Conservation (phyloP, 345 rosid genomes). For the Eucalyptus sideroxylon region DNA sequence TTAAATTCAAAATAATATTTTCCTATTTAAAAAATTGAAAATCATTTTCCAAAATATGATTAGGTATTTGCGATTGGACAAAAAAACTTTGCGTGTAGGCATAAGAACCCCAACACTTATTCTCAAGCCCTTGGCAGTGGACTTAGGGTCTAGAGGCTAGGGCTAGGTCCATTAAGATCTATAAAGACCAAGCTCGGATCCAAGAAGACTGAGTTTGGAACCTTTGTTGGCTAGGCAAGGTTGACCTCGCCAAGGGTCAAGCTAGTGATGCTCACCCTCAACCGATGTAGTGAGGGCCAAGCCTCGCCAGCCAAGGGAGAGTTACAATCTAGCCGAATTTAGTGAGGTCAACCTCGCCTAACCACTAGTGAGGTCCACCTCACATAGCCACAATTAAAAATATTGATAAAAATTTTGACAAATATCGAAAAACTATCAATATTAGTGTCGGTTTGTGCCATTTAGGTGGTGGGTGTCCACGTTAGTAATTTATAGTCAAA, state of each 20-base stretch:
- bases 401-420: too few species aligned
- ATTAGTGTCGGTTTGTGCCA: rapidly evolving
- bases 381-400: not conserved
- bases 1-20: too few species aligned
- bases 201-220: not conserved
- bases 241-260: not conserved
- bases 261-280: not conserved
- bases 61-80: not conserved
- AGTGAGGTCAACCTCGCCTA: not conserved
- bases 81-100: not conserved
- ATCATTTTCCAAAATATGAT: not conserved
- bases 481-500: too few species aligned
- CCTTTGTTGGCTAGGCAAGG: not conserved
- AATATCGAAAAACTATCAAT: too few species aligned
- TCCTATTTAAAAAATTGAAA: too few species aligned
- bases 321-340: not conserved
- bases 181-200: too few species aligned
- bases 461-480: too few species aligned
- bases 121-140: not conserved
- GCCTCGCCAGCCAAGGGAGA: not conserved
- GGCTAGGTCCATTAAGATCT: not conserved
- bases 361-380: not conserved
- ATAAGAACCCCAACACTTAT: too few species aligned
- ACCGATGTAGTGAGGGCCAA: not conserved
- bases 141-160: too few species aligned